Evolutionary conservation across 768 basidiomycete species (phyloP).

Genomic region (Lentinula sp.): DNA sequence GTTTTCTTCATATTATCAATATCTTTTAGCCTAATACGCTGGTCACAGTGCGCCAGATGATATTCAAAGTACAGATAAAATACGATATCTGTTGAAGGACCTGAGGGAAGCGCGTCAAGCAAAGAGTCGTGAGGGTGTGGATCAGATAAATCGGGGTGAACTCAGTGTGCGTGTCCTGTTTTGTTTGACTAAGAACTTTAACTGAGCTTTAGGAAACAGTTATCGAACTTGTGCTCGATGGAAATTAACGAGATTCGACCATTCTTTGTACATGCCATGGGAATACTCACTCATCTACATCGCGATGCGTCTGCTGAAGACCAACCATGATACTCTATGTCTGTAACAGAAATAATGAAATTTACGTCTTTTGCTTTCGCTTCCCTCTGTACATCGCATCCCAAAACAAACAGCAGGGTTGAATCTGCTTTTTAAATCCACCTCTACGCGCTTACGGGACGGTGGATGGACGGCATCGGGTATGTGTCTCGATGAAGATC

Average conservation of each 20-base stretch:
- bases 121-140: constrained; percentile 83
- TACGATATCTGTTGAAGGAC: constrained; percentile 85
- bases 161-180: constrained; percentile 51
- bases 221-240: constrained; percentile 82
- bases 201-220: constrained; percentile 31
- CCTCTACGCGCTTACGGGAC: too few species aligned
- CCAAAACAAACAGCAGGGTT: too few species aligned
- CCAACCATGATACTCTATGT: background rate
- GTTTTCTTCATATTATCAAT: background rate
- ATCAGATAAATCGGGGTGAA: constrained; percentile 74
- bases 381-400: too few species aligned
- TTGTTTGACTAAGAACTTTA: background rate
- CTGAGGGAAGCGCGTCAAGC: constrained; percentile 94
- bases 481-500: too few species aligned
- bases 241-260: constrained; percentile 94
- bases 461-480: too few species aligned
- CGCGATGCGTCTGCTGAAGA: constrained; percentile 1
- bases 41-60: constrained; percentile 80
- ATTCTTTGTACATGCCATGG: constrained; percentile 65
- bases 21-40: background rate
- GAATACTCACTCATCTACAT: background rate
- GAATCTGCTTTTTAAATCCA: too few species aligned
- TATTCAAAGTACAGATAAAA: constrained; percentile 73
- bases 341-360: too few species aligned
- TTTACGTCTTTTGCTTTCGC: too few species aligned